Base-by-base conservation (phyloP, 2,329 filamentous ascomycete species). In the Sporothrix brunneoviolacea region DNA sequence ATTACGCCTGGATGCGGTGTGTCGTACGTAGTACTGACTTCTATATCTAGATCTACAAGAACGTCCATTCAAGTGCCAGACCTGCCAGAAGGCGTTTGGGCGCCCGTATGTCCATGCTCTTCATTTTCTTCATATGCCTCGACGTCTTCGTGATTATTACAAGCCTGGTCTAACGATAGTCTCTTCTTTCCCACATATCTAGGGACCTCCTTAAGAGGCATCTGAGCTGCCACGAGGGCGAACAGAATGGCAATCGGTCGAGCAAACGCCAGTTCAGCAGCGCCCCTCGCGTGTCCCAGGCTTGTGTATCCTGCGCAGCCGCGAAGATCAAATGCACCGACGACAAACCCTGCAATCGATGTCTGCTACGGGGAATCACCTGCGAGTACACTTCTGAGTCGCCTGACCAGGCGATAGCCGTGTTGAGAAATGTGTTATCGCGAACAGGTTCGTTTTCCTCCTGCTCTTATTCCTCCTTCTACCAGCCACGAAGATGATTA, bases 321-420 rank as follows among this genome's bases (percentile, higher is more conserved):
- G 75, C 76, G 10, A 67, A 76, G 18, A 73, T 79, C 39, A 79
- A 78, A 56, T 79, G 76, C 54, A 74, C 77, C 54, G 76, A 79
- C 51, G 59, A 65, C 19, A 79, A 79, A 61, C 76, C 76, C 28
- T 79, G 76, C 58, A 69, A 70, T 16, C 69, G 75, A 27, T 79
- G 76, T 55, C 64, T 70, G 45, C 70, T 65, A 48, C 69, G 75
- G 24, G 70, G 71, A 38, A 55, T 78, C 47, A 60, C 57, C 13
- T 79, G 76, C 61, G 70, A 71, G 48, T 68, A 48, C 38, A 22
- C 19, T n/a, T 9, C 21, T 8, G 51, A 50, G 15, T 13, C 35
- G 12, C 40, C 46, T 2, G 47, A 52, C 4, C 43, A 35, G 15
- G 22, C 41, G 5, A 32, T 28, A 8, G 4, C 24, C 3, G 13